A percentile compares a stretch with the other conserved stretches of the same genome.
Conservation (phyloP, 1,284 basidiomycete genomes). For the Megacollybia platyphylla region DNA sequence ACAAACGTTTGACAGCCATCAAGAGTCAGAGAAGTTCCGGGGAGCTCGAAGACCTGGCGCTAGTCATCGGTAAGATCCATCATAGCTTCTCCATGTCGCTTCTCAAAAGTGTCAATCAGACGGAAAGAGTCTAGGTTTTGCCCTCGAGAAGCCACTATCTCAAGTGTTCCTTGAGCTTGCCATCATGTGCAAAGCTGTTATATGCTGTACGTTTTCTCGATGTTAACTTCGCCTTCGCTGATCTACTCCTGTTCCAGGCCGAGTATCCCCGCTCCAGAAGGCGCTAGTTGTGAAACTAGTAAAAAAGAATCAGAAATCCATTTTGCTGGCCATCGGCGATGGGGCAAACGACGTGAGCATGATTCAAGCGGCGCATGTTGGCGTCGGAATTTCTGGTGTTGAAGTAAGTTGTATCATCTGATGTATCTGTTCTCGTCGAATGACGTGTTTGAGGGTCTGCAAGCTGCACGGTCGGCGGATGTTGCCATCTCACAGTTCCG, state of each 20-base stretch:
- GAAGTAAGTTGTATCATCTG: slow-evolving; percentile 42
- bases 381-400: slow-evolving; percentile 95
- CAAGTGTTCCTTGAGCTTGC: slow-evolving; percentile 92
- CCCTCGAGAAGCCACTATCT: slow-evolving; percentile 86
- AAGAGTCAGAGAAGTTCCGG: slow-evolving; percentile 86
- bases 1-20: slow-evolving; percentile 82
- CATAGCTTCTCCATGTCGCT: neutral
- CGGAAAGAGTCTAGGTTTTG: slow-evolving; percentile 89
- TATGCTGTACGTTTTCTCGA: slow-evolving; percentile 68
- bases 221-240: neutral
- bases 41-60: slow-evolving; percentile 88
- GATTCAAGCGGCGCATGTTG: slow-evolving; percentile 96
- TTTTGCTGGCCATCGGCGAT: slow-evolving; percentile 92
- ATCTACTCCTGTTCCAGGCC: slow-evolving; percentile 36
- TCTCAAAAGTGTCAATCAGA: slow-evolving; percentile 34
- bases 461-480: slow-evolving; percentile 94
- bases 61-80: slow-evolving; percentile 71
- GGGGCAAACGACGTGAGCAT: slow-evolving; percentile 96
- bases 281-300: slow-evolving; percentile 97
- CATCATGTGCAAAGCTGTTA: slow-evolving; percentile 95
- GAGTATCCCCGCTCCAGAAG: slow-evolving; percentile 96
- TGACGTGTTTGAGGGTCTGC: slow-evolving; percentile 56
- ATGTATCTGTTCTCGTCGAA: neutral
- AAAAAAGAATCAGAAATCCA: slow-evolving; percentile 89
- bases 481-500: slow-evolving; percentile 97